Conservation (phyloP, 1,139 yeast genomes). For the Pneumocystis canis region DNA sequence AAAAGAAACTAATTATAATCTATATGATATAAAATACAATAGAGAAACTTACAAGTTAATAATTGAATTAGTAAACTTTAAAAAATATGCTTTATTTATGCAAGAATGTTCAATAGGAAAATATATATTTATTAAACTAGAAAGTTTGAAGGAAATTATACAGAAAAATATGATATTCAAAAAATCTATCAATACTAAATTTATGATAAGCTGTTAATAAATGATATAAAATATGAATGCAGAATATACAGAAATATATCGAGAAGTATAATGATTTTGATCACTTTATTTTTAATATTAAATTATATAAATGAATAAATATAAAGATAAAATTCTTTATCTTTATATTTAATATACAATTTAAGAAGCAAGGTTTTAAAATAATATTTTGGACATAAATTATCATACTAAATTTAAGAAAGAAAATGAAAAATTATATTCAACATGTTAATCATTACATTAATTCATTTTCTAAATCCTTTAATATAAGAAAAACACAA, state of each 20-base stretch:
- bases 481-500: slow-evolving; percentile 4
- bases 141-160: slow-evolving; percentile 51
- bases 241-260: slow-evolving; percentile 46
- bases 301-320: slow-evolving; percentile 26
- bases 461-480: slow-evolving; percentile 3
- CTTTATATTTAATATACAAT: slow-evolving; percentile 49
- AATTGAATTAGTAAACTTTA: slow-evolving; percentile 36
- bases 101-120: slow-evolving; percentile 43
- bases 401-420: slow-evolving; percentile 38
- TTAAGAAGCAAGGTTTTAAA: slow-evolving; percentile 52
- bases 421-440: slow-evolving; percentile 5
- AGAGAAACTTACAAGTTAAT: slow-evolving; percentile 34
- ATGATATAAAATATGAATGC: slow-evolving; percentile 60
- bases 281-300: slow-evolving; percentile 35
- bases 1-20: slow-evolving; percentile 4
- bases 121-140: slow-evolving; percentile 42
- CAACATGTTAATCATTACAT: slow-evolving; percentile 6
- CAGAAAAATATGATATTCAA: slow-evolving; percentile 55
- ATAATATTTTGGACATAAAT: slow-evolving; percentile 48
- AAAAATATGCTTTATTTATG: slow-evolving; percentile 19
- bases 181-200: slow-evolving; percentile 47
- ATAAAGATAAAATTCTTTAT: slow-evolving; percentile 25
- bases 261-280: slow-evolving; percentile 24
- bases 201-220: slow-evolving; percentile 59
- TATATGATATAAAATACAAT: slow-evolving; percentile 9